A percentile compares a stretch with the other conserved stretches of the same genome.
Conservation (phyloP, 169 alveolate genomes). For the Plasmodium gonderi region DNA sequence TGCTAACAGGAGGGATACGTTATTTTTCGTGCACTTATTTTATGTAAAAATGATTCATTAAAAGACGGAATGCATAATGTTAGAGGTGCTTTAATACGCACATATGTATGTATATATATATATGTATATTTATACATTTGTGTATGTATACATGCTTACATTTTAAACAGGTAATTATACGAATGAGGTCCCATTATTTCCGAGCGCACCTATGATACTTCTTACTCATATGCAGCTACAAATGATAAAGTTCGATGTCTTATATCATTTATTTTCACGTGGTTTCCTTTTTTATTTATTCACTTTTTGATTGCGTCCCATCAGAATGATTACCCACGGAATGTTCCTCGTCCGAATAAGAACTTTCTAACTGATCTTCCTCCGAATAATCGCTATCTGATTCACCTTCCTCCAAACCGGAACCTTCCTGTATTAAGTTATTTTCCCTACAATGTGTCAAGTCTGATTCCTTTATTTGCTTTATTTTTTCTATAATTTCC, state of each 20-base stretch:
- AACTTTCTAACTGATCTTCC: slow-evolving; percentile 2
- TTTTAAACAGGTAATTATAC: neutral
- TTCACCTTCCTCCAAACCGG: neutral
- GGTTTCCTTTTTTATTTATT: neutral
- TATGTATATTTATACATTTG: neutral
- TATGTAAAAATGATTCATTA: neutral
- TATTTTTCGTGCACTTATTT: no score
- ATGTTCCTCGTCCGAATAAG: neutral
- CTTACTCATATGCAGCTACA: neutral
- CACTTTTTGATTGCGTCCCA: neutral
- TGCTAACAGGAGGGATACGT: neutral
- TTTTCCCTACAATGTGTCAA: slow-evolving; percentile 15
- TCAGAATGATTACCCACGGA: no score
- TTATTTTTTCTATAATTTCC: slow-evolving; percentile 43
- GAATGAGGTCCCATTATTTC: neutral
- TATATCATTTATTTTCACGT: neutral
- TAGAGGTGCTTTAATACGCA: neutral
- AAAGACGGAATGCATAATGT: neutral
- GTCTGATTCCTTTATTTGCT: slow-evolving; percentile 24
- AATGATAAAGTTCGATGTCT: neutral
- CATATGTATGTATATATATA: neutral
- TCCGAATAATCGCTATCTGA: slow-evolving; percentile 27
- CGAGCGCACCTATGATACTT: neutral
- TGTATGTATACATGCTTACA: neutral
- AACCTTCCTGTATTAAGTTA: slow-evolving; percentile 17